A percentile compares a stretch with the other conserved stretches of the same genome.
phyloP scores from a whole-genome alignment of 2,329 filamentous ascomycete species.

The Coccinonectria pachysandricola region DNA sequence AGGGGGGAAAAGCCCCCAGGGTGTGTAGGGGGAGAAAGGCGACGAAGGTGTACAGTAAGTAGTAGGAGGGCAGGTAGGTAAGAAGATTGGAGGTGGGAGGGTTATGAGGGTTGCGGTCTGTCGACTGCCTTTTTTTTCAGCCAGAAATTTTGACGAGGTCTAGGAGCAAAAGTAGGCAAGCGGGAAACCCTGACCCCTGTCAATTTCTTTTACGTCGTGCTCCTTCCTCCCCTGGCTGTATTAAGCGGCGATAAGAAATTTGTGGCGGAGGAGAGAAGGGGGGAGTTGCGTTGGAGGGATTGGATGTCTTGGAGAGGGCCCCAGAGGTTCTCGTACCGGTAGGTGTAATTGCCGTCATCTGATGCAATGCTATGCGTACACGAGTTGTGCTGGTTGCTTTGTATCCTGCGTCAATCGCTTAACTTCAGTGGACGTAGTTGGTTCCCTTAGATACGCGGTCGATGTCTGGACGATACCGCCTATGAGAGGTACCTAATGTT shows the following conservation, averaged over 20 bases:
- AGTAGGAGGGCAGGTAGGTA: conserved; percentile 6
- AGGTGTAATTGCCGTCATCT: conserved; percentile 5
- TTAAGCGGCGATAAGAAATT: conserved; percentile 11
- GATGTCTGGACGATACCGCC: too few relatives aligned
- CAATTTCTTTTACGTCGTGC: conserved; percentile 12
- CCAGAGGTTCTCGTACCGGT: too few relatives aligned
- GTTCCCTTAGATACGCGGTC: conserved; percentile 7
- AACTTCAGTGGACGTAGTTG: conserved; percentile 8
- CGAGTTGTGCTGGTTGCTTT: conserved; percentile 7
- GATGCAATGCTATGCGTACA: conserved; percentile 5
- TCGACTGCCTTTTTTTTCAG: conserved; percentile 12
- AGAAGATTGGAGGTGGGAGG: conserved; percentile 11
- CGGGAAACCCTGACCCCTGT: conserved; percentile 16
- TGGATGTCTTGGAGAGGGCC: conserved; percentile 10
- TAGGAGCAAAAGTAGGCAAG: conserved; percentile 13
- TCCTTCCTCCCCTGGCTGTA: conserved; percentile 12
- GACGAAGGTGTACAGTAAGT: conserved; percentile 9
- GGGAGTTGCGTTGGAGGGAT: conserved; percentile 3
- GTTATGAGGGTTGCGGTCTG: conserved; percentile 9
- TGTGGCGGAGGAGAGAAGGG: conserved; percentile 17
- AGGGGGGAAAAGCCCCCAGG: conserved; percentile 4
- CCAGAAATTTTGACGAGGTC: conserved; percentile 8
- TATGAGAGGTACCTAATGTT: too few relatives aligned
- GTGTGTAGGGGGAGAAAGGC: background rate
- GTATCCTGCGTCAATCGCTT: conserved; percentile 5